phyloP scores from a whole-genome alignment of 2,329 filamentous ascomycete genomes.

The Fusarium chuoi region DNA sequence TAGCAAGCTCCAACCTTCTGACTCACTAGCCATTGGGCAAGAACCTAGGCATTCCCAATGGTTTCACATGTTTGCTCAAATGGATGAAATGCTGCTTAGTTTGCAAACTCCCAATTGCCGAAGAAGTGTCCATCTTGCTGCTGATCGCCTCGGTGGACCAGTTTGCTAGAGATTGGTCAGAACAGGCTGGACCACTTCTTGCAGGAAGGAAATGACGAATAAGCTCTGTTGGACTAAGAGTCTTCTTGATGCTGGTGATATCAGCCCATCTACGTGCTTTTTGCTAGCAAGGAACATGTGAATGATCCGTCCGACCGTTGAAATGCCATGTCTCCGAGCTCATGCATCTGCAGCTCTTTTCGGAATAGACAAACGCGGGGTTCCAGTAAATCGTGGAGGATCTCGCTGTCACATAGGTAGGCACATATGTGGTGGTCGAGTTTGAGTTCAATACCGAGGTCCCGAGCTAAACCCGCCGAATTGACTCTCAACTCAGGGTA shows the following conservation, averaged over 20 bases:
- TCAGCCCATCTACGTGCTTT: not conserved
- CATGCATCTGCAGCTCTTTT: not conserved
- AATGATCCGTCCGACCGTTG: not conserved
- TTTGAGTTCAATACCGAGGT: conserved; percentile 6
- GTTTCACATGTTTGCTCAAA: not conserved
- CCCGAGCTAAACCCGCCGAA: conserved; percentile 22
- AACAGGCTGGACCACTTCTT: not conserved
- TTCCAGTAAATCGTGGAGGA: not conserved
- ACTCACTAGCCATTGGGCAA: not conserved
- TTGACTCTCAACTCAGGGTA: not conserved
- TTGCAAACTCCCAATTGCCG: not conserved
- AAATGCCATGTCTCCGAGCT: conserved; percentile 3
- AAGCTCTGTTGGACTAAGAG: accelerated
- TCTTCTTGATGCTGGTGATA: not conserved
- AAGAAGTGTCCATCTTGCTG: not conserved
- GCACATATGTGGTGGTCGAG: not conserved
- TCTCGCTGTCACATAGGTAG: not conserved
- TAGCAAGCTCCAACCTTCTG: not conserved
- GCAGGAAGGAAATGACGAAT: not conserved
- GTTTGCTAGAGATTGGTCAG: not conserved
- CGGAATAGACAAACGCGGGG: conserved; percentile 17
- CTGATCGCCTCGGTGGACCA: not conserved
- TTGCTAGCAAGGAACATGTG: not conserved
- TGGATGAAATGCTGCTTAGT: not conserved
- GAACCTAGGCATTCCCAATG: not conserved